Percentiles rank a stretch among this genome's conserved stretches.
phyloP scores from a whole-genome alignment of 2,329 filamentous ascomycete species.

The Emergomyces orientalis region DNA sequence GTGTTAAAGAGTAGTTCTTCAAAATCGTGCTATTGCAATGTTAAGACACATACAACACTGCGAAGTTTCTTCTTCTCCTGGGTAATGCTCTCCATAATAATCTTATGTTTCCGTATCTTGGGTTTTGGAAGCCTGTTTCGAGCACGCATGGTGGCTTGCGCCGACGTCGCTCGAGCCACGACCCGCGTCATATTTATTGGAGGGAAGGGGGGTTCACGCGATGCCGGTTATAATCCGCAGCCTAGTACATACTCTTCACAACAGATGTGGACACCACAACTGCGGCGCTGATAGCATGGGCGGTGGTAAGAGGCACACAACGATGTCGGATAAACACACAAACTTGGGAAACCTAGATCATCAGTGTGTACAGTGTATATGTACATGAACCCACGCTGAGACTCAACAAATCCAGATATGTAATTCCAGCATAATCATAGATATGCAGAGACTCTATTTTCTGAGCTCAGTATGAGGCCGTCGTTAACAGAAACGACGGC shows the following conservation, averaged over 20 bases:
- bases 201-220: not conserved
- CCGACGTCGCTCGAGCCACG: slow-evolving; percentile 27
- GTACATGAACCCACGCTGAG: slow-evolving; percentile 3
- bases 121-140: slow-evolving; percentile 27
- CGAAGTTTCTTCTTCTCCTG: slow-evolving; percentile 53
- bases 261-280: not conserved
- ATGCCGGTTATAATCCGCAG: not conserved
- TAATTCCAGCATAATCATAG: not conserved
- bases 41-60: slow-evolving; percentile 37
- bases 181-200: slow-evolving; percentile 29
- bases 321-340: not conserved
- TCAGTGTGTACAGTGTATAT: not conserved
- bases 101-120: slow-evolving; percentile 43
- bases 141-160: slow-evolving; percentile 25
- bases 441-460: not conserved
- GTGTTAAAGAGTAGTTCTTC: not conserved
- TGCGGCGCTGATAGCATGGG: not conserved
- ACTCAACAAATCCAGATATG: slow-evolving; percentile 4
- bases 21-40: not conserved
- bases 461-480: not conserved
- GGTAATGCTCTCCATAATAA: slow-evolving; percentile 49
- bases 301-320: not conserved
- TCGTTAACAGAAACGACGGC: not conserved
- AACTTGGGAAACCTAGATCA: not conserved
- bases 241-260: slow-evolving; percentile 7